Conservation (phyloP, 202 grass and related monocot species). For the Schoenoplectus tabernaemontani region DNA sequence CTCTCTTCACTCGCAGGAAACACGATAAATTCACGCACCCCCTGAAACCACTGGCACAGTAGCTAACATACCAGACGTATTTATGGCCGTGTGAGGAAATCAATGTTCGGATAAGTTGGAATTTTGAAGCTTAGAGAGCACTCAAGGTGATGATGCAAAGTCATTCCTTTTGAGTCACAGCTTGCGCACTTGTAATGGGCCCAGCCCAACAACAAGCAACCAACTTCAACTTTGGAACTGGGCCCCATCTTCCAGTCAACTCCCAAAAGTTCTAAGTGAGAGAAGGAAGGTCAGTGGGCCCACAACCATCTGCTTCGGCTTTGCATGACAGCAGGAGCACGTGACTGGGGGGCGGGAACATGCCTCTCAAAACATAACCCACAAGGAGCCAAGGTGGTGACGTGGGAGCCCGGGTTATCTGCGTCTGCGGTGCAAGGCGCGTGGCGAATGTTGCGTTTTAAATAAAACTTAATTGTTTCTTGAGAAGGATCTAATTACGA, state of each 20-base stretch:
- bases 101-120: not conserved
- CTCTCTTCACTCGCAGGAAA: not conserved
- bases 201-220: constrained; percentile 25
- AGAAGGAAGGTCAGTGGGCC: not conserved
- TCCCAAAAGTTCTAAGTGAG: constrained; percentile 2
- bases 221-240: constrained; percentile 15
- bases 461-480: no score
- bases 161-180: not conserved
- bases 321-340: constrained; percentile 48
- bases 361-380: no score
- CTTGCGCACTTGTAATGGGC: constrained; percentile 13
- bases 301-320: constrained; percentile 22
- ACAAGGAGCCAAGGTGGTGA: no score
- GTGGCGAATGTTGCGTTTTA: no score
- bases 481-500: no score
- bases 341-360: constrained; percentile 39
- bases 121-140: not conserved
- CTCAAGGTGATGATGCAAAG: not conserved
- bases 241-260: not conserved
- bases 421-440: no score
- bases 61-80: not conserved
- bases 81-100: not conserved
- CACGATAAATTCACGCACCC: not conserved
- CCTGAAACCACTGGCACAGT: not conserved
- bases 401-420: no score